phyloP scores from a whole-genome alignment of 202 grass and related monocot genomes.

The Brachypodium distachyon region DNA sequence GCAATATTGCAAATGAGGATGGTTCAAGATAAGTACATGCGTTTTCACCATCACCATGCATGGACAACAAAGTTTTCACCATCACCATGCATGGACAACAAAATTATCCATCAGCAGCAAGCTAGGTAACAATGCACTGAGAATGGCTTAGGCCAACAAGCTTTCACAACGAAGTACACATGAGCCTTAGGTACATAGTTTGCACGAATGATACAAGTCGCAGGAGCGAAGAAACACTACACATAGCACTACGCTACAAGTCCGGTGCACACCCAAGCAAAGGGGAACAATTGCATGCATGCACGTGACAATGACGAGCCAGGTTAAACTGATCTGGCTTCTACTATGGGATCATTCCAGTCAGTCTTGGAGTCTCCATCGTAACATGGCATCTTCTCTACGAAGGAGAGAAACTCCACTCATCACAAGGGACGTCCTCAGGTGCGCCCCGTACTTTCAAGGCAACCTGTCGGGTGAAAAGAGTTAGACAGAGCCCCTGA shows the following conservation, averaged over 20 bases:
- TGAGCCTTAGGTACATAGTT: background rate
- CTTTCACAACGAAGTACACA: background rate
- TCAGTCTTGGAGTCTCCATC: background rate
- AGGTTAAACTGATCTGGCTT: constrained; percentile 7
- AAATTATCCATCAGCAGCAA: too few species aligned
- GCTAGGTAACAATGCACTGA: background rate
- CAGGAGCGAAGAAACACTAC: background rate
- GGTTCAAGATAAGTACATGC: too few species aligned
- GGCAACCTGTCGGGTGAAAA: constrained; percentile 15
- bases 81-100: too few species aligned
- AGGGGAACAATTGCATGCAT: background rate
- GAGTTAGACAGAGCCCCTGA: background rate
- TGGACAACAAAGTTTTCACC: too few species aligned
- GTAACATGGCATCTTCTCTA: background rate
- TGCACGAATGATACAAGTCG: background rate
- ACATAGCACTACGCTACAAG: too few species aligned
- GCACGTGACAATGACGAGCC: background rate
- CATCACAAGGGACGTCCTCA: background rate
- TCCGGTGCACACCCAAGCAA: too few species aligned
- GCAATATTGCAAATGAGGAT: too few species aligned
- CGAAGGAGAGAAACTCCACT: background rate
- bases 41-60: too few species aligned
- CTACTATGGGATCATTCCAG: background rate
- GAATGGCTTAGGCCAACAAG: background rate
- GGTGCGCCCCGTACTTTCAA: constrained; percentile 1